Evolutionary conservation across 2,329 filamentous ascomycete genomes (phyloP), one percentile per base, ranked within the genome.

Genomic region (Ceratocystis papillata): DNA sequence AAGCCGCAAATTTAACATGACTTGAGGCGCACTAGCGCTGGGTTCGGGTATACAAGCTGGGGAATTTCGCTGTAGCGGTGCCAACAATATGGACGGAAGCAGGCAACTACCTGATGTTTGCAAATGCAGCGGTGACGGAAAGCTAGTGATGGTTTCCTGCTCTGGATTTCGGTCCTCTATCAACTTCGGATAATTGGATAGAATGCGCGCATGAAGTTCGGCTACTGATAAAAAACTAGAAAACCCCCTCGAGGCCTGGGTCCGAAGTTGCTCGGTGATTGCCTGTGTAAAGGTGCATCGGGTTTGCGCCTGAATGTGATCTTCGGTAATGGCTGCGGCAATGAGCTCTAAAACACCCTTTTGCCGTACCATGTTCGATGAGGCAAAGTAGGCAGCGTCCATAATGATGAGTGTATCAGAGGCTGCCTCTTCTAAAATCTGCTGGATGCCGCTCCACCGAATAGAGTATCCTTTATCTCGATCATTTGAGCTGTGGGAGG

Each of bases 311-410:
- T 75, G 72, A 55, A 76, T 75, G 67, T 82, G 79, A 28, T 82
- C 79, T 66, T 83, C 80, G 5, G 80, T 80, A 1, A 79, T 77
- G 2, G 80, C 80, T 0, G 82, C 81, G 4, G 82, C 81, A 59
- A 85, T 76, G 15, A 85, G 72, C 70, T 85, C 82, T 63, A 85
- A 72, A 7, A 83, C 79, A 1, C 82, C 82, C 62, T 77, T 77
- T 64, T 80, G 78, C 5, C 81, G 79, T 12, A 65, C 45, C 71
- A 81, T 79, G 68, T 77, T 79, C 1, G 79, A 78, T 7, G 80
- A 80, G 1, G 81, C 81, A 64, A 81, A 84, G 70, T 83, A 84
- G 0, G 80, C 79, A 5, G 81, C 78, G 72, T 85, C 82, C 80
- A 85, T 82, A 44, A 85, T 74, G 65, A 85, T 77, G 22, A 85